Base-by-base conservation (phyloP, 2,329 filamentous ascomycete genomes). In the Pseudocercospora fijiensis region DNA sequence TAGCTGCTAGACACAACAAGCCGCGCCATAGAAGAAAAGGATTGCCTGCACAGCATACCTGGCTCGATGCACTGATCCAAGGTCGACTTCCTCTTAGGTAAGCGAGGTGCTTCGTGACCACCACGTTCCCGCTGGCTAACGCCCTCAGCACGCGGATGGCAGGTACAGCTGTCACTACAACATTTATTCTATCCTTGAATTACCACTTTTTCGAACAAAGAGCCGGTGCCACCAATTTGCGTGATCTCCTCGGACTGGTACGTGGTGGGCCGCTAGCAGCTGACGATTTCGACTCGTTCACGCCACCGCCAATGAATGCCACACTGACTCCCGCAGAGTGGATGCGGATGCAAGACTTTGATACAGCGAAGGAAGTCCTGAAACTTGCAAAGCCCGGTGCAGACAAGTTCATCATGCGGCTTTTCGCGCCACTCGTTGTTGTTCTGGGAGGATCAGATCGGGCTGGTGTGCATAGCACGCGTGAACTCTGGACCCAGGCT, bases 341-440 rank as follows among this genome's bases (percentile, higher is more conserved):
- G 90, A 80, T 93, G 57, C 84, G 85, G 26, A 81, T 92, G 61
- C 90, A 93, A 74, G 90, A 93, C 69, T 89, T 92, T 70, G 88
- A 91, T 71, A 92, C 90, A 0, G 90, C 90, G 2, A 85, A 84
- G 41, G 90, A 93, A 72, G 84, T 93, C 16, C 91, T 93, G 73
- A 83, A 86, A n/a, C 84, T 90, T 30, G 84, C 92, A 70, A 92
- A 91, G 67, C 90, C 90, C 6, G 80, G 83, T 60, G 85, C 87
- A 1, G 84, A 90, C 71, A 90, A 86, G 74, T 91, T 92, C 73
- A 81, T 91, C 18, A 90, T 90, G 22, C 84, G 85, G 51, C 88
- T 93, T 0, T 91, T 90, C 72, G 87, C 92, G 45, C 90, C 90
- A 1, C 78, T 92, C 3, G 83, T 92, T 2, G 88, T 93, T 65